Conservation (phyloP, 2,329 filamentous ascomycete species). For the Lanzia echinophila region DNA sequence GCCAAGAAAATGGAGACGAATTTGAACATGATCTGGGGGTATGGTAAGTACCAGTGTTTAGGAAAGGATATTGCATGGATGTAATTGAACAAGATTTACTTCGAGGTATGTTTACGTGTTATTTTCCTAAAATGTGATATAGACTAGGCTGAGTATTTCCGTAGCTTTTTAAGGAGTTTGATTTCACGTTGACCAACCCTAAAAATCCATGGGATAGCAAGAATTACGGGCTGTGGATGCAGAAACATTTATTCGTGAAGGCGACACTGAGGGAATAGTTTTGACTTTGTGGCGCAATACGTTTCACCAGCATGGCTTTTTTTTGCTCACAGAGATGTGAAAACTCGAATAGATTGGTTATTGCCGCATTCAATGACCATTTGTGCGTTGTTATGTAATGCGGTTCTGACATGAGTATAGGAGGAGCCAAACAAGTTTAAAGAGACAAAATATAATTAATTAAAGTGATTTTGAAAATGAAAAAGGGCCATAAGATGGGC, state of each 20-base stretch:
- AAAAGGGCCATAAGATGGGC: no score
- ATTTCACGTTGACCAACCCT: slow-evolving; percentile 8
- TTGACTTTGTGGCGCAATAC: background rate
- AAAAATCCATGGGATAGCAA: slow-evolving; percentile 3
- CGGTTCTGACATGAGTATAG: no score
- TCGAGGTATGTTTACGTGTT: slow-evolving; percentile 34
- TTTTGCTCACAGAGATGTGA: no score
- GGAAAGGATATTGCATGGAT: slow-evolving; percentile 42
- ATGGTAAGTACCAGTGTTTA: slow-evolving; percentile 38
- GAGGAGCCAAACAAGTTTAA: slow-evolving; percentile 28
- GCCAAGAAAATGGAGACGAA: slow-evolving; percentile 33
- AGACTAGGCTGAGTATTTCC: background rate
- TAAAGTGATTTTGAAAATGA: no score
- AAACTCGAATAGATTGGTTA: no score
- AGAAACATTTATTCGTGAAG: slow-evolving; percentile 11
- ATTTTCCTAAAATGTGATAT: background rate
- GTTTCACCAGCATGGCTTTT: no score
- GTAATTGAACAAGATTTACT: slow-evolving; percentile 42
- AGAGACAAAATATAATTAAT: no score
- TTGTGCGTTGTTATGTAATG: no score
- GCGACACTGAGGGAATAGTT: background rate
- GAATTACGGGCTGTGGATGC: slow-evolving; percentile 8
- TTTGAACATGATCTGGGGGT: slow-evolving; percentile 35
- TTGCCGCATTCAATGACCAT: background rate
- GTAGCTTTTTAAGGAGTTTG: slow-evolving; percentile 9